phyloP scores from a whole-genome alignment of 2,329 filamentous ascomycete species.

The Cladosporium sp. region DNA sequence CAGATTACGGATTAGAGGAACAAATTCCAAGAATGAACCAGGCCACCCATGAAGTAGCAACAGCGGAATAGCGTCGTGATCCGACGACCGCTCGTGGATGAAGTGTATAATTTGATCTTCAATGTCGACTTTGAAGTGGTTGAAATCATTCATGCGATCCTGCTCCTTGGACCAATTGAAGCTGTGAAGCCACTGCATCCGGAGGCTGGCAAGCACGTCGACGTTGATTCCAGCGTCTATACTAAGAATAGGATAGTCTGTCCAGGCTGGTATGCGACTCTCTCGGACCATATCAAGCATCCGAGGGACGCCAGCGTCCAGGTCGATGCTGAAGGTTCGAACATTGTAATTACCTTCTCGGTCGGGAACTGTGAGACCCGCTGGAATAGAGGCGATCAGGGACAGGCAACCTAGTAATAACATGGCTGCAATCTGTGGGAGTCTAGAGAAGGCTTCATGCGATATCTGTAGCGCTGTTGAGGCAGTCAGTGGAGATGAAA shows the following conservation, averaged over 20 bases:
- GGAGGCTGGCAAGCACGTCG: constrained; percentile 1
- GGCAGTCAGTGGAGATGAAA: no score
- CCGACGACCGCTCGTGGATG: constrained; percentile 25
- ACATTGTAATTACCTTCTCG: no score
- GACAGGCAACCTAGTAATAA: no score
- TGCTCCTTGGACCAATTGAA: constrained; percentile 15
- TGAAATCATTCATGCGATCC: constrained; percentile 11
- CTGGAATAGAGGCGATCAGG: no score
- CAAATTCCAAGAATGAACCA: constrained; percentile 39
- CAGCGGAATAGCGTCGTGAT: constrained; percentile 35
- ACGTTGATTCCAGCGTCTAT: constrained; percentile 11
- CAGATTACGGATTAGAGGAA: constrained; percentile 32
- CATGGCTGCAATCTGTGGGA: no score
- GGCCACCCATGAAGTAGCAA: constrained; percentile 40
- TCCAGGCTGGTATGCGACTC: constrained; percentile 1
- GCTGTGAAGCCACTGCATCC: constrained; percentile 1
- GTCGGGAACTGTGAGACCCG: no score
- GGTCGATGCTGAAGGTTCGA: constrained; percentile 4
- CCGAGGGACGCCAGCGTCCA: neutral
- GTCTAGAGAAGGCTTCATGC: no score
- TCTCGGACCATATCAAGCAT: constrained; percentile 7
- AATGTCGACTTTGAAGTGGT: constrained; percentile 30
- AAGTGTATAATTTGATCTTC: constrained; percentile 30
- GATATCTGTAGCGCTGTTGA: no score
- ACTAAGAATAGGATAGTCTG: constrained; percentile 7